Evolutionary conservation across 352 stramenopile species (phyloP).

Genomic region (Pythium aristosporum): DNA sequence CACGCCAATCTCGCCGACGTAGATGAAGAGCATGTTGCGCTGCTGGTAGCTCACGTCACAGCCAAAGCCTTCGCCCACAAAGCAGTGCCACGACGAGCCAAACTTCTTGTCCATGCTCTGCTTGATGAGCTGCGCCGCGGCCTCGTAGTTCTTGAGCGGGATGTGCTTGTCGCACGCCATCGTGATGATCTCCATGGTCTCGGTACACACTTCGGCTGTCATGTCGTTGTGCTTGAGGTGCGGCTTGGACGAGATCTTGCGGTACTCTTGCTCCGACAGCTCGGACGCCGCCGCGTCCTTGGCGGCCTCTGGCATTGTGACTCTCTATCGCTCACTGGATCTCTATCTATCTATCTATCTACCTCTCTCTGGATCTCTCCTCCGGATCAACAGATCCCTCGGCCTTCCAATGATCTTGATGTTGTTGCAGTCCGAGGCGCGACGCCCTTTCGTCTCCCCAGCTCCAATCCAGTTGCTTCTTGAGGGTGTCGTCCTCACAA

Average conservation of each 20-base stretch:
- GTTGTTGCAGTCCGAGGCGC: neutral
- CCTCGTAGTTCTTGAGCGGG: constrained; percentile 94
- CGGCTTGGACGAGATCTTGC: constrained; percentile 81
- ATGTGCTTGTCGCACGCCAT: constrained; percentile 96
- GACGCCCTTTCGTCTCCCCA: neutral
- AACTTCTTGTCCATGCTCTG: constrained; percentile 98
- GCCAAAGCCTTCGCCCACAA: constrained; percentile 95
- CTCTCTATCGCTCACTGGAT: too few relatives aligned
- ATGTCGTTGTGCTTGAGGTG: constrained; percentile 88
- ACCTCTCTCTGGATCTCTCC: too few relatives aligned
- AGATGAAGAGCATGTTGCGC: constrained; percentile 94
- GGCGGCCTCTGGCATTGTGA: constrained; percentile 48
- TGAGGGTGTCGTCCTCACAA: neutral
- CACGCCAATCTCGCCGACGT: constrained; percentile 93
- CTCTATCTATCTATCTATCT: too few relatives aligned
- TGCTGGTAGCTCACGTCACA: constrained; percentile 97
- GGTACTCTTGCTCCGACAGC: constrained; percentile 74
- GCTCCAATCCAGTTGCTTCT: neutral
- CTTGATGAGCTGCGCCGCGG: constrained; percentile 91
- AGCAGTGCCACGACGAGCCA: constrained; percentile 94
- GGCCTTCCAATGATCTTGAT: neutral
- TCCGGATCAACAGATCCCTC: constrained; percentile 24
- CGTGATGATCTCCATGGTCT: constrained; percentile 95
- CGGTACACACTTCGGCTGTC: constrained; percentile 92
- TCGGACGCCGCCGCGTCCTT: constrained; percentile 45